These are phyloP conservation scores for Hyaloscypha variabilis DNA, from an alignment of 495 filamentous ascomycete species.

Conservation along the genomic window DNA sequence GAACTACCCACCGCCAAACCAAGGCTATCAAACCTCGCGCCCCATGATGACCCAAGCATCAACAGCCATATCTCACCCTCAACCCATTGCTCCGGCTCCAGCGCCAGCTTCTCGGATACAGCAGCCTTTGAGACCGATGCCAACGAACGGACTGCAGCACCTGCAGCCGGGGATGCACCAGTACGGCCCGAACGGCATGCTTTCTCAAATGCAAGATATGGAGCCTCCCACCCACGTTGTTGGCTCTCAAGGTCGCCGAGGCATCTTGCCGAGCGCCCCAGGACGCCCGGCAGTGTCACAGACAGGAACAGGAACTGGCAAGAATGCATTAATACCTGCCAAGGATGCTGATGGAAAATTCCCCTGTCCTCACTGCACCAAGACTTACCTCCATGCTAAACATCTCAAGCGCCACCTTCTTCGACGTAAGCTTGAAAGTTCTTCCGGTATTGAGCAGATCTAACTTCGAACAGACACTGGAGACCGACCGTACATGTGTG, in stretches of 20 bases:
- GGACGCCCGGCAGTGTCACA: slow-evolving; percentile 70
- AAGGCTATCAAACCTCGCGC: slow-evolving; percentile 62
- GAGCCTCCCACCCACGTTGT: slow-evolving; percentile 85
- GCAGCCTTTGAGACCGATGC: slow-evolving; percentile 61
- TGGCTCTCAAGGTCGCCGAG: slow-evolving; percentile 86
- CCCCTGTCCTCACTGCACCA: slow-evolving; percentile 94
- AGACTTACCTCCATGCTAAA: slow-evolving; percentile 96
- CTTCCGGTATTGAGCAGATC: slow-evolving; percentile 12
- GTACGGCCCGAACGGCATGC: slow-evolving; percentile 45
- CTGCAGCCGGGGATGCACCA: slow-evolving; percentile 48
- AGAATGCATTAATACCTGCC: slow-evolving; percentile 77
- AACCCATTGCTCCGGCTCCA: slow-evolving; percentile 72
- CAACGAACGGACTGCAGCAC: slow-evolving; percentile 54
- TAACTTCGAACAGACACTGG: slow-evolving; percentile 72
- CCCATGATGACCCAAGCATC: slow-evolving; percentile 68
- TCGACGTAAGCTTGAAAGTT: slow-evolving; percentile 71
- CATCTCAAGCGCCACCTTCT: slow-evolving; percentile 95
- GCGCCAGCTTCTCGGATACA: slow-evolving; percentile 56
- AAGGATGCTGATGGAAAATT: slow-evolving; percentile 98
- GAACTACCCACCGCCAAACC: slow-evolving; percentile 55
- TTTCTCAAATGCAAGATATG: slow-evolving; percentile 39
- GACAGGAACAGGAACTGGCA: slow-evolving; percentile 63
- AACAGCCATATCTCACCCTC: slow-evolving; percentile 66
- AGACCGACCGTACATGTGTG: slow-evolving; percentile 95
- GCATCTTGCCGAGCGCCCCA: slow-evolving; percentile 87